Conservation (phyloP, 805 yeast species). For the Vanderwaltozyma yarrowii region DNA sequence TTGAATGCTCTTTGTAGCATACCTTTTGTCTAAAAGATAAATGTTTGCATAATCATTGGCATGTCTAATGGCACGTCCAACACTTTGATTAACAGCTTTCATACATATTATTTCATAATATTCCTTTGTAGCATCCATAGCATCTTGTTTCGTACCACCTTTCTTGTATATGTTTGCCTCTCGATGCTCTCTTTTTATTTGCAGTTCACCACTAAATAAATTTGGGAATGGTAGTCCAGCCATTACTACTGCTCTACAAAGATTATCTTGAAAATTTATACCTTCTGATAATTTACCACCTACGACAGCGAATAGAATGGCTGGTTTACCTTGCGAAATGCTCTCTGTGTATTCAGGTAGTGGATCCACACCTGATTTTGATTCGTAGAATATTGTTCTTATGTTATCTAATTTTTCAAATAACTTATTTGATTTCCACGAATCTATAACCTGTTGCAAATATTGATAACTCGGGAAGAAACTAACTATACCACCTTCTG, state of each 20-base stretch:
- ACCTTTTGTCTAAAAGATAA: slow-evolving; percentile 61
- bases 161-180: slow-evolving; percentile 38
- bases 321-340: slow-evolving; percentile 39
- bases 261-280: slow-evolving; percentile 74
- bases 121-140: slow-evolving; percentile 38
- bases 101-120: slow-evolving; percentile 70
- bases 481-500: slow-evolving; percentile 55
- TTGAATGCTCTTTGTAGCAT: slow-evolving; percentile 35
- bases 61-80: slow-evolving; percentile 87
- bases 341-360: slow-evolving; percentile 41
- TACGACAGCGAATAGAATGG: slow-evolving; percentile 70
- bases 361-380: slow-evolving; percentile 36
- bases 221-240: slow-evolving; percentile 88
- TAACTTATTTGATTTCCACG: slow-evolving; percentile 39
- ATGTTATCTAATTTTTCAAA: slow-evolving; percentile 29
- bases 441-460: slow-evolving; percentile 37
- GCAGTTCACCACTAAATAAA: slow-evolving; percentile 66
- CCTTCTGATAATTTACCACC: slow-evolving; percentile 94
- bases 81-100: slow-evolving; percentile 86
- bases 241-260: slow-evolving; percentile 84
- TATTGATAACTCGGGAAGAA: slow-evolving; percentile 83
- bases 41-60: slow-evolving; percentile 70
- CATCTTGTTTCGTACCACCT: slow-evolving; percentile 40
- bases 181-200: slow-evolving; percentile 58
- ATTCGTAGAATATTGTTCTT: slow-evolving; percentile 51